Conservation (phyloP, 306 rosid species). For the Pyrus communis region DNA sequence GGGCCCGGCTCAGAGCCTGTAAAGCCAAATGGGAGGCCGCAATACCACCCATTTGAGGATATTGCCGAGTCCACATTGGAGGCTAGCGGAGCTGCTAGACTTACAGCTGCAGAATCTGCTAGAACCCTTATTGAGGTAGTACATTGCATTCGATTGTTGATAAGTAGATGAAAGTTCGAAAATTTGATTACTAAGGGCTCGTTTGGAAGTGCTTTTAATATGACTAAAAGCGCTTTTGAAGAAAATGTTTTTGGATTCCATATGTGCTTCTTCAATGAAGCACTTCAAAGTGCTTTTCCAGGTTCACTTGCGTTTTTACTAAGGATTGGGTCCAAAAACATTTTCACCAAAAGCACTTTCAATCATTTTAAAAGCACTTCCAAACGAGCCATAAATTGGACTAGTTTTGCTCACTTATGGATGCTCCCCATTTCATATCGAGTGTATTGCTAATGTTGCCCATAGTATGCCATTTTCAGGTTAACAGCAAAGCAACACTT, state of each 20-base stretch:
- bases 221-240: too few species aligned
- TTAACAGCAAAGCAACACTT: conserved; percentile 86
- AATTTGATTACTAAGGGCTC: neutral
- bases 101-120: conserved; percentile 68
- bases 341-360: too few species aligned
- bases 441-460: conserved; percentile 31
- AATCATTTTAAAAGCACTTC: neutral
- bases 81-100: conserved; percentile 51
- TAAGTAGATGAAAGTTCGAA: neutral
- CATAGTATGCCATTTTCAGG: conserved; percentile 44
- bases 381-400: neutral
- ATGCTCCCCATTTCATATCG: neutral
- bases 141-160: conserved; percentile 11
- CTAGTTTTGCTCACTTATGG: neutral
- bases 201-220: too few species aligned
- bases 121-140: conserved; percentile 89
- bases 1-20: conserved; percentile 68
- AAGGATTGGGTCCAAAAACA: too few species aligned
- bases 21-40: conserved; percentile 53
- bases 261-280: too few species aligned
- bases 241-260: too few species aligned
- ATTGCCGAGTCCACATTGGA: conserved; percentile 39
- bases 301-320: too few species aligned
- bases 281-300: too few species aligned
- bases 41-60: conserved; percentile 92